Evolutionary conservation across 2,329 filamentous ascomycete species (phyloP), one percentile per base, ranked within the genome.

Genomic region (Neurospora sp.): DNA sequence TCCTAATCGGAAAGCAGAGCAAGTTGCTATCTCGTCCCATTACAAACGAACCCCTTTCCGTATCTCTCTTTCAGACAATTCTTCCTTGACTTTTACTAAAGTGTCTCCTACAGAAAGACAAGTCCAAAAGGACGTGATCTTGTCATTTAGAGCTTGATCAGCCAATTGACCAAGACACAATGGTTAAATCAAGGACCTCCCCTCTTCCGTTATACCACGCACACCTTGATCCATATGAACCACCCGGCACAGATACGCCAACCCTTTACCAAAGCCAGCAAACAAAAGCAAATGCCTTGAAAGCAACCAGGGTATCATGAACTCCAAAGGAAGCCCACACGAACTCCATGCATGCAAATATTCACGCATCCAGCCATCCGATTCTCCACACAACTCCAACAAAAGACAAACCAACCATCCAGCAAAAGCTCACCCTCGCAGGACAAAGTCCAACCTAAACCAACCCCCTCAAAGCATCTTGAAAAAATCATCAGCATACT

Each of bases 401-500:
- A 43, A 43, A 43, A 19, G 17, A 43, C 40, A 43, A 43, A 43
- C 8, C 17, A 19, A 19, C 17, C 40, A 4, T n/a, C 17, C 1
- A n/a, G 40, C 17, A 43, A 43, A 40, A 43, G 3, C 40, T 4
- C 3, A 42, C 17, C 8, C 40, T 39, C 38, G 38, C 11, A 15
- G 38, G 38, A 39, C 38, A 39, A 39, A 39, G 38, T 6, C 4
- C 38, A 39, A 39, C 13, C 38, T 39, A 39, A 62, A 46, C 23
- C 28, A 66, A 46, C 6, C 23, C 33, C 17, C 40, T 71, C 69
- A 66, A 71, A 42, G 23, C 66, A 70, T 73, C 70, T 71, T 75
- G 46, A 75, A 72, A 66, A 75, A 38, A 62, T 73, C 70, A 46
- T 70, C 72, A 19, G 74, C 73, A 66, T 75, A 76, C 70, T 72